A percentile compares a stretch with the other conserved stretches of the same genome.
phyloP scores from a whole-genome alignment of 495 filamentous ascomycete species.

The Sphaerosporella brunnea region DNA sequence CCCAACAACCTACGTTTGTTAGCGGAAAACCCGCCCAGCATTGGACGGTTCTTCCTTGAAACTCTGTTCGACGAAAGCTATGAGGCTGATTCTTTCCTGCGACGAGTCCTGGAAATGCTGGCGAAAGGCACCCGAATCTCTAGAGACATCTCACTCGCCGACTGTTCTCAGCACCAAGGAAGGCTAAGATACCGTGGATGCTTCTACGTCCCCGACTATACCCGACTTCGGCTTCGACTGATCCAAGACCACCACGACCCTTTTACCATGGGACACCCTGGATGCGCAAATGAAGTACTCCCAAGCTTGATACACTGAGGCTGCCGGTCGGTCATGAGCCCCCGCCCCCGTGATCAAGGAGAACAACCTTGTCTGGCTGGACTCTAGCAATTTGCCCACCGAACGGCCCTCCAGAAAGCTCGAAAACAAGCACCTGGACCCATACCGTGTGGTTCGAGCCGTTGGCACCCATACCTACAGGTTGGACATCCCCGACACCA shows the following conservation, averaged over 20 bases:
- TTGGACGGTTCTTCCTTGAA: neutral
- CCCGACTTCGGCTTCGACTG: neutral
- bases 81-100: neutral
- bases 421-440: too few relatives aligned
- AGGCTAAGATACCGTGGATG: neutral
- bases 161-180: neutral
- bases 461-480: too few relatives aligned
- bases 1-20: neutral
- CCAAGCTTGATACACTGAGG: too few relatives aligned
- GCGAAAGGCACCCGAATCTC: neutral
- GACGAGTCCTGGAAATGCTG: neutral
- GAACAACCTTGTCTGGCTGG: too few relatives aligned
- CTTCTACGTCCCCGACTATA: neutral
- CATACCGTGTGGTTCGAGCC: too few relatives aligned
- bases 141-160: constrained; percentile 1
- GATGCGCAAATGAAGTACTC: constrained; percentile 4
- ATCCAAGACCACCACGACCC: constrained; percentile 3
- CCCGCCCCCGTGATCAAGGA: too few relatives aligned
- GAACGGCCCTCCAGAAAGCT: too few relatives aligned
- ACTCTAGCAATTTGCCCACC: too few relatives aligned
- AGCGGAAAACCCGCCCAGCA: neutral
- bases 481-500: too few relatives aligned
- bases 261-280: constrained; percentile 2
- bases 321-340: too few relatives aligned
- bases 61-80: neutral